phyloP scores from a whole-genome alignment of 73 alveolate species.

The Tetrahymena malaccensis region DNA sequence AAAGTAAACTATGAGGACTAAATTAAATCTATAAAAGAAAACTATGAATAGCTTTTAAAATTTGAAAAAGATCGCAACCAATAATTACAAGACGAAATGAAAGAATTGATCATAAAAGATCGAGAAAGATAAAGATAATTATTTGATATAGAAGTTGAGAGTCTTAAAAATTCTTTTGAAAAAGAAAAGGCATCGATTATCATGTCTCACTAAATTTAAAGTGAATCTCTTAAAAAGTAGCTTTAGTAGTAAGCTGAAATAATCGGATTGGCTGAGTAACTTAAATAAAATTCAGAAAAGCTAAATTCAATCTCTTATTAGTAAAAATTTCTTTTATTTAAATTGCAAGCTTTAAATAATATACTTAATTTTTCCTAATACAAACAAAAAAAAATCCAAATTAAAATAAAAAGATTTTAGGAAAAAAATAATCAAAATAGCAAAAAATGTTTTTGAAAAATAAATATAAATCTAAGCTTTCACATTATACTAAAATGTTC shows the following conservation, averaged over 20 bases:
- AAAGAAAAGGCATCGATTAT: background rate
- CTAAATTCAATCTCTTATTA: background rate
- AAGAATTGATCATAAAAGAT: background rate
- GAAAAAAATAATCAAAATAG: too few species aligned
- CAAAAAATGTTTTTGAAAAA: too few species aligned
- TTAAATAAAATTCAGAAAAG: background rate
- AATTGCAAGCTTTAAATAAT: too few species aligned
- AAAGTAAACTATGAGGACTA: background rate
- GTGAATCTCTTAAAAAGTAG: background rate
- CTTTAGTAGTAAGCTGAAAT: background rate
- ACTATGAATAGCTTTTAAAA: background rate
- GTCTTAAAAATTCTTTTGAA: background rate
- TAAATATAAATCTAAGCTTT: background rate
- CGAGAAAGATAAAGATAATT: background rate
- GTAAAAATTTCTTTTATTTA: background rate
- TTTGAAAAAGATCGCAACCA: background rate
- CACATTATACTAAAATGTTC: background rate
- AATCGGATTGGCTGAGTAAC: background rate
- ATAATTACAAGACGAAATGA: background rate
- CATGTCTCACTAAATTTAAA: background rate
- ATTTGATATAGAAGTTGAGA: background rate
- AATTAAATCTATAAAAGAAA: background rate
- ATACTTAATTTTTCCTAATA: background rate
- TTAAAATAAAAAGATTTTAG: too few species aligned
- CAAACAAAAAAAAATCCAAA: background rate